Evolutionary conservation across 1,284 basidiomycete species (phyloP), one percentile per base, ranked within the genome.

Genomic region (Filobasidium uniguttulatum): DNA sequence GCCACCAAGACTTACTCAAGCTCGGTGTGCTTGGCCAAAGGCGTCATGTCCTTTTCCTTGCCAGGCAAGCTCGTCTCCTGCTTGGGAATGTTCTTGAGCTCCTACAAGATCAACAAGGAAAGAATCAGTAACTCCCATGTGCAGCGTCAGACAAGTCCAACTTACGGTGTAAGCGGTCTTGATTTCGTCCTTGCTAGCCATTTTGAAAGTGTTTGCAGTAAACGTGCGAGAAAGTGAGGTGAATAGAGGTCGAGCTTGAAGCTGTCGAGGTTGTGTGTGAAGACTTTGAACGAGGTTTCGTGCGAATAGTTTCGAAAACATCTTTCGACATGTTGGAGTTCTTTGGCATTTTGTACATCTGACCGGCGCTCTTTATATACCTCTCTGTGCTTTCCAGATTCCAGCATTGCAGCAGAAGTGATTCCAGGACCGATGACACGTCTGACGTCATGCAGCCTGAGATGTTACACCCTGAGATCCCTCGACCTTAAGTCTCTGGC

Each of bases 1-100:
- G n/a, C 20, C 36, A 22, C 12, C 36, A 19, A n/a, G n/a, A 38
- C 36, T 5, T 12, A 38, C 59, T 80, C 79, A 40, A 79, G 65
- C 56, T 74, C 63, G 40, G 71, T 73, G 46, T 74, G 73, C 55
- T 77, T 73, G 54, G 78, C 77, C n/a, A 72, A 59, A 1, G 53
- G 53, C 10, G 44, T 41, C 49, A 54, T 50, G 29, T 54, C 50
- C n/a, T 43, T 44, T 31, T 54, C 53, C 14, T 46, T 31, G 7
- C 53, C 53, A 14, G 53, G 53, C 38, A 54, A 30, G 41, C 45
- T 51, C 20, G 50, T 49, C 46, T 54, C 43, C 30, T 54, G 53
- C 28, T 50, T 34, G 15, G 45, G 30, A 19, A 51, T 51, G 30
- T 54, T 43, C 28, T 51, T 17, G 40, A 54, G 40, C 30, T 48